These are phyloP conservation scores for Streptanthus diversifolius DNA, from an alignment of 345 rosid genomes.

Conservation along the genomic window DNA sequence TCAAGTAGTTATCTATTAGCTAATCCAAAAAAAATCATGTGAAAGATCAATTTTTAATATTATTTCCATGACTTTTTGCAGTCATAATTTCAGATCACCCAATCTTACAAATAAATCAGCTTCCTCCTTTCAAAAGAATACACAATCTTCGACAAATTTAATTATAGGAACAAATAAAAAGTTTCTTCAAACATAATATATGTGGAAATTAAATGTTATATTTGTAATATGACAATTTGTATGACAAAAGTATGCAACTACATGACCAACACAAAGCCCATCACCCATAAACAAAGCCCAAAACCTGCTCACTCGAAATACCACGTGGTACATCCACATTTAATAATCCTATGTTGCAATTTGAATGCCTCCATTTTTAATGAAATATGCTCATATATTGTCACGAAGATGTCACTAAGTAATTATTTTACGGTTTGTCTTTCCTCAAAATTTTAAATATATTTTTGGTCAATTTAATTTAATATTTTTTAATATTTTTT, in stretches of 20 bases:
- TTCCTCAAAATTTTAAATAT: no score
- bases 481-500: no score
- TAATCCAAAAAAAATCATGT: background rate
- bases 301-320: background rate
- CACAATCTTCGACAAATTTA: background rate
- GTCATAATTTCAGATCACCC: slow-evolving; percentile 23
- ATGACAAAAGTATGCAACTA: background rate
- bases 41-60: background rate
- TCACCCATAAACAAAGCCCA: background rate
- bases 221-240: background rate
- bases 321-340: background rate
- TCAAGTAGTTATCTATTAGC: background rate
- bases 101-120: background rate
- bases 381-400: no score
- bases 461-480: no score
- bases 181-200: background rate
- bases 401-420: no score
- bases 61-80: background rate
- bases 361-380: no score
- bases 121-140: background rate
- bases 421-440: no score
- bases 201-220: background rate
- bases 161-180: background rate
- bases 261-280: background rate
- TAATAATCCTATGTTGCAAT: background rate